Conservation (phyloP, 257 asterid genomes). For the Lycium barbarum region DNA sequence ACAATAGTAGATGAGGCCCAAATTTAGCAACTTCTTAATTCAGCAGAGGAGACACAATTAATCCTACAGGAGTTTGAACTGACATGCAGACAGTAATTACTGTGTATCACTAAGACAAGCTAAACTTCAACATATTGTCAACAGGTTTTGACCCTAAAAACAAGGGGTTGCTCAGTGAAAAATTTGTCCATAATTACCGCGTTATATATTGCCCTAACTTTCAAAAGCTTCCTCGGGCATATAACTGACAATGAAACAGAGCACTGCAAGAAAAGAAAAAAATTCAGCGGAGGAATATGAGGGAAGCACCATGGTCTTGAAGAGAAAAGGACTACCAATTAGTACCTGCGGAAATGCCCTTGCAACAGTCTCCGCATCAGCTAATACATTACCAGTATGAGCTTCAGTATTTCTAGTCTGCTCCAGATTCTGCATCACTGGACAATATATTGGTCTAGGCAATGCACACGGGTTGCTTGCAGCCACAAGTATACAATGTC, state of each 20-base stretch:
- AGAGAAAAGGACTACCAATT: not conserved
- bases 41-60: constrained; percentile 7
- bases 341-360: constrained; percentile 83
- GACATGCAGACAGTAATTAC: constrained; percentile 19
- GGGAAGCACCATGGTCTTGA: not conserved
- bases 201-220: constrained; percentile 74
- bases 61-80: constrained; percentile 18
- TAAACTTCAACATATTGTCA: constrained; percentile 22
- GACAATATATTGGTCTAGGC: constrained; percentile 77
- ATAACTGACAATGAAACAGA: constrained; percentile 84
- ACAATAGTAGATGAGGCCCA: not conserved
- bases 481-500: constrained; percentile 90
- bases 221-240: constrained; percentile 94
- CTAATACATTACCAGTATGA: constrained; percentile 62
- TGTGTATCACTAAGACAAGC: not conserved
- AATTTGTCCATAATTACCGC: constrained; percentile 58
- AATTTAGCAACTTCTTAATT: not conserved
- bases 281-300: not conserved
- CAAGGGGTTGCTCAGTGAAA: constrained; percentile 25
- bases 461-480: constrained; percentile 91
- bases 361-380: constrained; percentile 88
- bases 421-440: constrained; percentile 61
- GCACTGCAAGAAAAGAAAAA: constrained; percentile 60
- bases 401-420: constrained; percentile 60
- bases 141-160: not conserved